These are phyloP conservation scores for Urostyla sp. DNA, from an alignment of 73 alveolate genomes.

Conservation along the genomic window DNA sequence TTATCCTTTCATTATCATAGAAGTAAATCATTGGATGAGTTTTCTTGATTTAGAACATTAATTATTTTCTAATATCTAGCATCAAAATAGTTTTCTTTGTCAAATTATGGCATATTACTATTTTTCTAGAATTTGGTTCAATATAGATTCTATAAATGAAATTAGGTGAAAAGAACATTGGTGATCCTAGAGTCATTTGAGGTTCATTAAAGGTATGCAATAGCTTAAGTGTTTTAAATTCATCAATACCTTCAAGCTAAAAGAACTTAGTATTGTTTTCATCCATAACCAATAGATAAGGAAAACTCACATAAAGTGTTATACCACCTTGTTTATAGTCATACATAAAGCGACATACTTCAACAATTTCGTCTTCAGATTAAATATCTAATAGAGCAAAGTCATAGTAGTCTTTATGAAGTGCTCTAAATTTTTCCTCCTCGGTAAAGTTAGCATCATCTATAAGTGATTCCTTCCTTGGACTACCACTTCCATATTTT, in stretches of 20 bases:
- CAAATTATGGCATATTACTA: conserved; percentile 4
- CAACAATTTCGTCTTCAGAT: background rate
- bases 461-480: background rate
- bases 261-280: conserved; percentile 3
- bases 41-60: conserved; percentile 20
- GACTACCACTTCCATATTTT: background rate
- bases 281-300: conserved; percentile 36
- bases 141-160: conserved; percentile 39
- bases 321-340: background rate
- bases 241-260: background rate
- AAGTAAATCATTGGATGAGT: conserved; percentile 48
- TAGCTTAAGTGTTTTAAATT: background rate
- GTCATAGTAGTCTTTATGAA: background rate
- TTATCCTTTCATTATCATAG: conserved; percentile 28
- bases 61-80: background rate
- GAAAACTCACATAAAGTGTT: background rate
- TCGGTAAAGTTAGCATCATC: background rate
- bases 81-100: conserved; percentile 5
- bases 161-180: conserved; percentile 26
- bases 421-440: background rate
- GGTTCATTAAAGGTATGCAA: conserved; percentile 36
- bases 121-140: conserved; percentile 17
- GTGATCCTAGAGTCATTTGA: conserved; percentile 27
- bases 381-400: background rate
- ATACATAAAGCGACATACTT: background rate